phyloP scores from a whole-genome alignment of 331 rosid species.

The Erythrophleum ivorense region DNA sequence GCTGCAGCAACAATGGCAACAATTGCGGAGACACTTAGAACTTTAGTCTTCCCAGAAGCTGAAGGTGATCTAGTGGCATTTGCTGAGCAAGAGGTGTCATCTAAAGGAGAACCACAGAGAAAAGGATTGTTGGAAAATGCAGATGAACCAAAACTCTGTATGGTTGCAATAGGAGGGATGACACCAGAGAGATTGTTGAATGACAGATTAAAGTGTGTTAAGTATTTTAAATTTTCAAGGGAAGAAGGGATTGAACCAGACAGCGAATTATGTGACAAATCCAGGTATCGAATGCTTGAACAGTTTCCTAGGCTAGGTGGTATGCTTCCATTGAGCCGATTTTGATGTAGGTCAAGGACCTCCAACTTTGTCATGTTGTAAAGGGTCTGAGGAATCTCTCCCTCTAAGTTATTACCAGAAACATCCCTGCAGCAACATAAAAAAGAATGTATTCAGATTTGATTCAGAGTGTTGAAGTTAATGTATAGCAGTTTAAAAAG shows the following conservation, averaged over 20 bases:
- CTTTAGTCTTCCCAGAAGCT: conserved; percentile 23
- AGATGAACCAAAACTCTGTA: conserved; percentile 66
- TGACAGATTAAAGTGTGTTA: conserved; percentile 73
- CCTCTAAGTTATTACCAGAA: conserved; percentile 80
- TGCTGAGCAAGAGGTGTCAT: conserved; percentile 63
- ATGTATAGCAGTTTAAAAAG: conserved; percentile 12
- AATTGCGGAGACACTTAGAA: conserved; percentile 76
- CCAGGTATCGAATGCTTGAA: conserved; percentile 62
- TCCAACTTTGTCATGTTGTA: conserved; percentile 76
- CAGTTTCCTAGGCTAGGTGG: conserved; percentile 74
- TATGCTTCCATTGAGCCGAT: conserved; percentile 78
- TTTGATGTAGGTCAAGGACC: conserved; percentile 77
- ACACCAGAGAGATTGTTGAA: conserved; percentile 81
- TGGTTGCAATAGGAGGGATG: conserved; percentile 58
- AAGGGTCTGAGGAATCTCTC: conserved; percentile 70
- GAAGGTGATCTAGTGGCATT: conserved; percentile 45
- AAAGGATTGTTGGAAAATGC: conserved; percentile 79
- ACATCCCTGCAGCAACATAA: conserved; percentile 73
- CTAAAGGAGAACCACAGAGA: conserved; percentile 87
- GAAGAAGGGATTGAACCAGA: conserved; percentile 75
- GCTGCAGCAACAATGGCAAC: conserved; percentile 94
- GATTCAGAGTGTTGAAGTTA: conserved; percentile 32
- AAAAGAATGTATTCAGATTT: conserved; percentile 39
- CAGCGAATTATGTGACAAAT: conserved; percentile 77
- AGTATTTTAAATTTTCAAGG: conserved; percentile 59